Conservation (phyloP, 1,139 yeast species). For the Candida frijolesensis region DNA sequence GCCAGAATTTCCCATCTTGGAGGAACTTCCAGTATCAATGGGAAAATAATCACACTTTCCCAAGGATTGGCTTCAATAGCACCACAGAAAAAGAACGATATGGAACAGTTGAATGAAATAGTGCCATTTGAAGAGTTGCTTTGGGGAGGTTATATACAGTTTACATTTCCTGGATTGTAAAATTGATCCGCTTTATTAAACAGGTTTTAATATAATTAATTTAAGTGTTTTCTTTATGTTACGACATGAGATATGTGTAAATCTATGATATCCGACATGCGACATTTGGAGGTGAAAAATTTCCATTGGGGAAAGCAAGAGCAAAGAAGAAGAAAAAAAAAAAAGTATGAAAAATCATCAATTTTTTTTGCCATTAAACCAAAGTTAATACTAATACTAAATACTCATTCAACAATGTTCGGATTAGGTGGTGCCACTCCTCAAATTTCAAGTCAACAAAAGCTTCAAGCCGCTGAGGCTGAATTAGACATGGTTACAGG, state of each 20-base stretch:
- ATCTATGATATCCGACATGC: background rate
- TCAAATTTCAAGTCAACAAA: conserved; percentile 72
- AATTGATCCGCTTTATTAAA: background rate
- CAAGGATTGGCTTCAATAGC: conserved; percentile 40
- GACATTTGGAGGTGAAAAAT: conserved; percentile 5
- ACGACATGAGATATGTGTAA: background rate
- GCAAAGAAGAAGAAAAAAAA: conserved; percentile 1
- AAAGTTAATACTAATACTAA: conserved; percentile 21
- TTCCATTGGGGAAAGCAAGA: background rate
- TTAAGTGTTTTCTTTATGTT: no score
- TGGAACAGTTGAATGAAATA: conserved; percentile 21
- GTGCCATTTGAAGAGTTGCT: conserved; percentile 27
- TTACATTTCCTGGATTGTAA: conserved; percentile 39
- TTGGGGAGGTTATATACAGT: conserved; percentile 41
- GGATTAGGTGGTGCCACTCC: conserved; percentile 87
- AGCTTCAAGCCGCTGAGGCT: conserved; percentile 77
- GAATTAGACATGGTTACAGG: conserved; percentile 96
- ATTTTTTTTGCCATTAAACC: conserved; percentile 9
- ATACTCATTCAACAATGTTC: conserved; percentile 39
- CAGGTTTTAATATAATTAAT: no score
- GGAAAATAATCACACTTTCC: conserved; percentile 38
- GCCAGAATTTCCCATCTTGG: conserved; percentile 35
- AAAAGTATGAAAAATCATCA: conserved; percentile 6
- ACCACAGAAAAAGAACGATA: conserved; percentile 34
- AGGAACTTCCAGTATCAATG: conserved; percentile 37